Evolutionary conservation across 768 basidiomycete genomes (phyloP), one percentile per base, ranked within the genome.

Genomic region (Lentinula raphanica): DNA sequence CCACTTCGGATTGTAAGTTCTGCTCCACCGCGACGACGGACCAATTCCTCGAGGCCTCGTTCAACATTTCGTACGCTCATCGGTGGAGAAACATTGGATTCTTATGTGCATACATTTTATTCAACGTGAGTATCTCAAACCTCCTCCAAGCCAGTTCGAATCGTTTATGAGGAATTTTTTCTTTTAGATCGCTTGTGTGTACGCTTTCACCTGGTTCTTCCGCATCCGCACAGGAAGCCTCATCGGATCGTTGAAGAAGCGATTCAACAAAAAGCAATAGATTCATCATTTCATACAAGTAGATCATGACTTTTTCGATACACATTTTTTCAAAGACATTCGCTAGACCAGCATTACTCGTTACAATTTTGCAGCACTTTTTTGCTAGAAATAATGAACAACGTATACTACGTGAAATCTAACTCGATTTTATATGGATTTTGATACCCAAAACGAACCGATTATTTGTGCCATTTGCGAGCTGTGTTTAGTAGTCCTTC

Each of bases 21-120:
- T 93, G 91, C 65, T 69, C 83, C 3, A 74, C 76, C 36, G 66
- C 74, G n/a, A 78, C 77, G 0, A 83, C 87, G 0, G 85, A 91
- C 66, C 67, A 76, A 40, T 91, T 81, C 73, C 70, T 89, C 35
- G 66, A 59, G 25, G 44, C 46, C 0, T 71, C 63, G 53, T 84
- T 86, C 69, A 85, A 83, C 60, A 85, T 88, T 29, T 71, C 71
- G 58, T 90, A 86, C 60, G 59, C 64, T 5, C 69, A 83, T 51
- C 72, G 71, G 23, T 86, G 83, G 83, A 70, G 83, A 36, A 72
- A 86, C 67, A 69, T 83, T 49, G 83, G 83, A 3, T 63, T 86
- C 45, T 63, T 85, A 59, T 71, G 74, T 58, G 82, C 65, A 0
- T 82, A 72, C 63, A 74, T 76, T 19, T 59, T 67, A 1, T 79